Conservation (phyloP, 192 early-diverging fungal genomes). For the Backusella australiensis region DNA sequence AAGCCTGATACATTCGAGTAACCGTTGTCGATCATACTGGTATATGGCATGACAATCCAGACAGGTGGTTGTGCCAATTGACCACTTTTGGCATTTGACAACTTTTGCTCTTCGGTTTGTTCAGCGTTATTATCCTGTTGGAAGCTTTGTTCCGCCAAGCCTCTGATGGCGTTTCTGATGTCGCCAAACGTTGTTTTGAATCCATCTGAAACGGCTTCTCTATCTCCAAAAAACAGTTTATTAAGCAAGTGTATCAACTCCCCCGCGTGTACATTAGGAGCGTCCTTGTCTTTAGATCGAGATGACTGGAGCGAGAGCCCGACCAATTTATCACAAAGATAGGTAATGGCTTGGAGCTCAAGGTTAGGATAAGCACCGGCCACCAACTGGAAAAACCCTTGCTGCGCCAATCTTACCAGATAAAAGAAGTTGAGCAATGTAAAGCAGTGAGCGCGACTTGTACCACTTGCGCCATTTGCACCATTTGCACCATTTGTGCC, state of each 20-base stretch:
- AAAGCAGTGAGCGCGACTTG: no score
- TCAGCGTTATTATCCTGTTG: not conserved
- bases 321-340: constrained; percentile 15
- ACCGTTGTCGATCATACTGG: not conserved
- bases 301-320: not conserved
- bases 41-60: constrained; percentile 18
- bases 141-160: not conserved
- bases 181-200: constrained; percentile 16
- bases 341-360: constrained; percentile 6
- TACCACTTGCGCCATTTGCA: no score
- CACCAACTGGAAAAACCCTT: constrained; percentile 6
- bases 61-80: constrained; percentile 8
- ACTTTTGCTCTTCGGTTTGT: not conserved
- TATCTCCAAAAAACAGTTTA: not conserved
- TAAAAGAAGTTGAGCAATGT: constrained; percentile 12
- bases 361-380: not conserved
- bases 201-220: not conserved
- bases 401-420: constrained; percentile 10
- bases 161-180: not conserved
- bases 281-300: not conserved
- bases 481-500: no score
- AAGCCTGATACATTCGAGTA: not conserved
- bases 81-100: not conserved
- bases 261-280: not conserved
- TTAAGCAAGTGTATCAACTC: not conserved